These are phyloP conservation scores for Gamsiella multidivaricata DNA, from an alignment of 192 early-diverging fungal species.

Conservation along the genomic window DNA sequence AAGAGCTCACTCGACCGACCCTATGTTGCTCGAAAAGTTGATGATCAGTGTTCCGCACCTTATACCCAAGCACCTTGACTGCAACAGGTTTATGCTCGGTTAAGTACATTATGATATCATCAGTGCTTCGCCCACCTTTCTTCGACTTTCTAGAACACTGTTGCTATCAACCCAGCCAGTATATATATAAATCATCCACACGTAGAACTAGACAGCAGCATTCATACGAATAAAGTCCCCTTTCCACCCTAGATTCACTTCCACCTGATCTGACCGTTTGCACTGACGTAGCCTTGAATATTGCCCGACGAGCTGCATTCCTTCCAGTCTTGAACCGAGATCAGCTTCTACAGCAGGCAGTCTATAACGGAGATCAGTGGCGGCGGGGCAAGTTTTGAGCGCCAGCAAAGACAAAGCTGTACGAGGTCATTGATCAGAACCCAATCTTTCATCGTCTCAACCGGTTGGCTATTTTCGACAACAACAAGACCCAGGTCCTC, in stretches of 20 bases:
- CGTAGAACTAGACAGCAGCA: too few relatives aligned
- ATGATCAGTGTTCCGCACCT: slow-evolving; percentile 11
- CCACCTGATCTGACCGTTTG: too few relatives aligned
- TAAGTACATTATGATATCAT: too few relatives aligned
- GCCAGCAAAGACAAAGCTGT: slow-evolving; percentile 9
- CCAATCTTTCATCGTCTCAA: slow-evolving; percentile 10
- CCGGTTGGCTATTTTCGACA: slow-evolving; percentile 8
- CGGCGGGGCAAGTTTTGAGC: slow-evolving; percentile 2
- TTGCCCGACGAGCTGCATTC: slow-evolving; percentile 12
- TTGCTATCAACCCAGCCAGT: too few relatives aligned
- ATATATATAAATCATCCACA: too few relatives aligned
- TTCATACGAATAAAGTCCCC: too few relatives aligned
- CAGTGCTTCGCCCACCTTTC: too few relatives aligned
- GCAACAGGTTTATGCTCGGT: too few relatives aligned
- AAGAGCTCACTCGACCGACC: slow-evolving; percentile 19
- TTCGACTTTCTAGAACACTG: too few relatives aligned
- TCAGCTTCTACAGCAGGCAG: slow-evolving; percentile 5
- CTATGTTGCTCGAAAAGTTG: slow-evolving; percentile 7
- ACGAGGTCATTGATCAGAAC: slow-evolving; percentile 13
- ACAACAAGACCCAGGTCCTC: too few relatives aligned
- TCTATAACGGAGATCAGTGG: slow-evolving; percentile 11
- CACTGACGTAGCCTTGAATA: slow-evolving; percentile 20
- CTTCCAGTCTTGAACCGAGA: slow-evolving; percentile 12
- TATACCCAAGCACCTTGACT: slow-evolving; percentile 11
- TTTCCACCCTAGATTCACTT: too few relatives aligned